phyloP scores from a whole-genome alignment of 805 yeast genomes.

The Osmozyma mogii region DNA sequence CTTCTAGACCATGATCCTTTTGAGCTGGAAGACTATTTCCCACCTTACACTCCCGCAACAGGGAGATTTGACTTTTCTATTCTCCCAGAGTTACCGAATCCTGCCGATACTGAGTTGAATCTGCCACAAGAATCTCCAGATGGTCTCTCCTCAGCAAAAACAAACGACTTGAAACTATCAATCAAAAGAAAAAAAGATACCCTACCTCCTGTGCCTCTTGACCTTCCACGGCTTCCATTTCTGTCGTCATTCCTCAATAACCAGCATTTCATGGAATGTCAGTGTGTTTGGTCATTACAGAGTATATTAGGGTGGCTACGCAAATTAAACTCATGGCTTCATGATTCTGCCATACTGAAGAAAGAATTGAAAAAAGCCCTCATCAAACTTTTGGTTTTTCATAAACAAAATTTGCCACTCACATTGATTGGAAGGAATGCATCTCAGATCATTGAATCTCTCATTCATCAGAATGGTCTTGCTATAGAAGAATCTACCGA shows the following conservation, averaged over 20 bases:
- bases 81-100: slow-evolving; percentile 26
- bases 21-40: slow-evolving; percentile 7
- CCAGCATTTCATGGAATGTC: slow-evolving; percentile 43
- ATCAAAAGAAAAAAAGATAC: slow-evolving; percentile 11
- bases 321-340: slow-evolving; percentile 44
- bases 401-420: slow-evolving; percentile 40
- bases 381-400: slow-evolving; percentile 42
- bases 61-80: slow-evolving; percentile 27
- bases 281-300: slow-evolving; percentile 38
- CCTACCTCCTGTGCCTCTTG: slow-evolving; percentile 39
- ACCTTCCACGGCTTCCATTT: slow-evolving; percentile 51
- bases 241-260: slow-evolving; percentile 40
- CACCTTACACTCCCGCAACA: slow-evolving; percentile 15
- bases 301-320: slow-evolving; percentile 50
- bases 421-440: slow-evolving; percentile 46
- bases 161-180: background rate
- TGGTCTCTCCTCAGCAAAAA: slow-evolving; percentile 29
- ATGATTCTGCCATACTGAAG: slow-evolving; percentile 40
- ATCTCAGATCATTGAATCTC: slow-evolving; percentile 37
- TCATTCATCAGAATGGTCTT: slow-evolving; percentile 36
- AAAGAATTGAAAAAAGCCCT: slow-evolving; percentile 48
- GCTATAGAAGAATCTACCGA: slow-evolving; percentile 7
- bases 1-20: slow-evolving; percentile 10
- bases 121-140: slow-evolving; percentile 11
- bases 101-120: slow-evolving; percentile 5